These are phyloP conservation scores for Chalara sp. DNA, from an alignment of 2,329 filamentous ascomycete species.

Conservation along the genomic window DNA sequence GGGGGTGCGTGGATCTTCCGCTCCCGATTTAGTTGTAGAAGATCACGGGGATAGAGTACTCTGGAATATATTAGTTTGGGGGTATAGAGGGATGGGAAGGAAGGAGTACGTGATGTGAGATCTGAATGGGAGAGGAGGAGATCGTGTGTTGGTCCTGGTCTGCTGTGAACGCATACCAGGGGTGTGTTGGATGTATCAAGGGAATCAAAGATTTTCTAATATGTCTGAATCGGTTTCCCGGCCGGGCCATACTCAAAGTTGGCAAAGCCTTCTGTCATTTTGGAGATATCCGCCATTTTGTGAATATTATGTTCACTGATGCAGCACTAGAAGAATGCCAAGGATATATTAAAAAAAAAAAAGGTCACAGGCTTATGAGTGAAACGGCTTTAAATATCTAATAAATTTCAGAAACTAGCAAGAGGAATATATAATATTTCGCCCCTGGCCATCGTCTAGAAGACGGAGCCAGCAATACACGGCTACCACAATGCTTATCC, in stretches of 20 bases:
- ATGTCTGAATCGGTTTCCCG: constrained; percentile 1
- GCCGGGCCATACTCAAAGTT: background rate
- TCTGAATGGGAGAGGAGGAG: background rate
- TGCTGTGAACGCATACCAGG: background rate
- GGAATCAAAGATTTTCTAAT: background rate
- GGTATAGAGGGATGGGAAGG: too few relatives aligned
- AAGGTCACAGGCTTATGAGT: background rate
- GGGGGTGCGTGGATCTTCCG: constrained; percentile 40
- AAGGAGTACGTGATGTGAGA: background rate
- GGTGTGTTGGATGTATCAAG: background rate
- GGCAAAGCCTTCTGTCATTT: background rate
- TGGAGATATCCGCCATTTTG: background rate
- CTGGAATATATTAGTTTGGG: too few relatives aligned
- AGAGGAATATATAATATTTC: too few relatives aligned
- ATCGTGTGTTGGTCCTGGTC: background rate
- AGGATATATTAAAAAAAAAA: background rate
- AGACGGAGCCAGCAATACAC: too few relatives aligned
- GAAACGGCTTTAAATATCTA: background rate
- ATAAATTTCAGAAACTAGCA: too few relatives aligned
- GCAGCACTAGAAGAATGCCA: background rate
- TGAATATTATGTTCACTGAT: background rate
- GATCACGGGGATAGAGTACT: constrained; percentile 33
- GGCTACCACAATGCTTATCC: too few relatives aligned
- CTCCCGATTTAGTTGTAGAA: constrained; percentile 48
- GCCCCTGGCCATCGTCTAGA: too few relatives aligned